Evolutionary conservation across 306 rosid species (phyloP).

Genomic region (Gleditsia sinensis): DNA sequence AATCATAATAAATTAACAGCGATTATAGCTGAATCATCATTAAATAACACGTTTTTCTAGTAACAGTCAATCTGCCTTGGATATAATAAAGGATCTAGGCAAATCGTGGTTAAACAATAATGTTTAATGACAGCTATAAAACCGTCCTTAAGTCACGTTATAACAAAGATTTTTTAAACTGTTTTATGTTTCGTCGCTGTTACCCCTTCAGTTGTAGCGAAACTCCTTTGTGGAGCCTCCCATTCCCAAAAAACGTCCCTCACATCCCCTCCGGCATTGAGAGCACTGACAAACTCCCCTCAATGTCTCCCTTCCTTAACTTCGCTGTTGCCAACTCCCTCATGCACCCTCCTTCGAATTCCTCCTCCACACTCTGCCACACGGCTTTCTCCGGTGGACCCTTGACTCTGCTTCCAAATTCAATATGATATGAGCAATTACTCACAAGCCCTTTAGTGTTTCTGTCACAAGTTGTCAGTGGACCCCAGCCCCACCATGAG

Average conservation of each 20-base stretch:
- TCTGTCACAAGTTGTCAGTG: background rate
- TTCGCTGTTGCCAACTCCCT: constrained; percentile 31
- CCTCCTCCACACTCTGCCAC: constrained; percentile 30
- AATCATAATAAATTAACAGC: no score
- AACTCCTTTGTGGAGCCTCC: background rate
- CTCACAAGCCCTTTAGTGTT: background rate
- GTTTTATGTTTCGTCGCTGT: no score
- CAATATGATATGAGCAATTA: constrained; percentile 36
- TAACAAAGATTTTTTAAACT: no score
- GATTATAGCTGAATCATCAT: no score
- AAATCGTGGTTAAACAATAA: no score
- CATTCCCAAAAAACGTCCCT: constrained; percentile 33
- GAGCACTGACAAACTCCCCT: constrained; percentile 40
- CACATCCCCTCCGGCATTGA: constrained; percentile 45
- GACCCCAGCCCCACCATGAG: constrained; percentile 1
- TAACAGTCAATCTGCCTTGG: no score
- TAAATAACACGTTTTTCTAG: no score
- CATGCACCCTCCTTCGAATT: constrained; percentile 46
- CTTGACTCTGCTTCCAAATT: constrained; percentile 47
- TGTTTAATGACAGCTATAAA: no score
- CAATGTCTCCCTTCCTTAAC: constrained; percentile 18
- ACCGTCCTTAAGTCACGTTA: no score
- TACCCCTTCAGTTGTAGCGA: no score
- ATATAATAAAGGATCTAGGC: no score
- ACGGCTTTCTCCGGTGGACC: constrained; percentile 58